Evolutionary conservation across 345 rosid species (phyloP).

Genomic region (Arabidopsis arenosa): DNA sequence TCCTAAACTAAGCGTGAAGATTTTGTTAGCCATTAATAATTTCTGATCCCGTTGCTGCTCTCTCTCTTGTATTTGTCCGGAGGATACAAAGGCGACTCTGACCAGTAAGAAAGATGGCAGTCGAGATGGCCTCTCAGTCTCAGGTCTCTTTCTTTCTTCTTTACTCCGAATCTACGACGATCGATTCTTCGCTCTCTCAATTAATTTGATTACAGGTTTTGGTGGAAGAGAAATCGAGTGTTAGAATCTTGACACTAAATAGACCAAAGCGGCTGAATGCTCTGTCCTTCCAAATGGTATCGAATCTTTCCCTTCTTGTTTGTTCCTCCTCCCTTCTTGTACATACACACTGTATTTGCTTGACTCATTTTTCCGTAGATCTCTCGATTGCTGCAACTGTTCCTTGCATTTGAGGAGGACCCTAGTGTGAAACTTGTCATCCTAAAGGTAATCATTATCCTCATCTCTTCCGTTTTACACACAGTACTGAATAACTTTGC

Average conservation of each 20-base stretch:
- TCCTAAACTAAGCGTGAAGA: background rate
- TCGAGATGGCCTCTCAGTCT: slow-evolving; percentile 30
- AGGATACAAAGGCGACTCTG: slow-evolving; percentile 15
- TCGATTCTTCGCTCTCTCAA: slow-evolving; percentile 21
- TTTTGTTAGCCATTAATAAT: background rate
- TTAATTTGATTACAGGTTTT: slow-evolving; percentile 55
- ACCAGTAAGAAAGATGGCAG: background rate
- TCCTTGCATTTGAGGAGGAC: slow-evolving; percentile 63
- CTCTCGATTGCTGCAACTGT: slow-evolving; percentile 63
- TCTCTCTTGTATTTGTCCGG: background rate
- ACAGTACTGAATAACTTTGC: slow-evolving; percentile 6
- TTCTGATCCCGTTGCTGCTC: background rate
- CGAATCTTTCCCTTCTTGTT: background rate
- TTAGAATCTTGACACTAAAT: slow-evolving; percentile 67
- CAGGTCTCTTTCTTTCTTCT: slow-evolving; percentile 15
- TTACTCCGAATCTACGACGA: background rate
- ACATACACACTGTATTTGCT: background rate
- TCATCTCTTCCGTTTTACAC: background rate
- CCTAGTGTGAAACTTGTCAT: slow-evolving; percentile 65
- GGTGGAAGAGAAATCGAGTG: slow-evolving; percentile 58
- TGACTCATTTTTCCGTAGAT: slow-evolving; percentile 46
- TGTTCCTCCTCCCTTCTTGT: background rate
- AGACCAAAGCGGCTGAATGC: slow-evolving; percentile 82
- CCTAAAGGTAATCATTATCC: slow-evolving; percentile 63
- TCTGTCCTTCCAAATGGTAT: slow-evolving; percentile 65